Percentiles rank a stretch among this genome's conserved stretches.
Evolutionary conservation across 208 protist species (phyloP).

Genomic region (Trypanosoma mega): DNA sequence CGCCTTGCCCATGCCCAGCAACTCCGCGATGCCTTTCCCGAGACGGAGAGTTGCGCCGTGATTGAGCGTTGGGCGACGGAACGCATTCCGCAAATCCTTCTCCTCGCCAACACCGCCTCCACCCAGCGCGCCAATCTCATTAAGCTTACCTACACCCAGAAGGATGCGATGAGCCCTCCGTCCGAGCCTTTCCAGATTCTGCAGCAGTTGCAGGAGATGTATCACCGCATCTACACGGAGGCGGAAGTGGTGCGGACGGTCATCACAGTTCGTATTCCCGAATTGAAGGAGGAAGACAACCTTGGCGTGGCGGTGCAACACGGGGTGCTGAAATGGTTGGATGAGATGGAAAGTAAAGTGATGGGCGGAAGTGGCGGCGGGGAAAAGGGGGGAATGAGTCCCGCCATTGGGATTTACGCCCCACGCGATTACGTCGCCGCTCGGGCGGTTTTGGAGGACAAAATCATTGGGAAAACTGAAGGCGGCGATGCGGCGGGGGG

Average conservation of each 20-base stretch:
- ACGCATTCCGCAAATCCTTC: conserved; percentile 33
- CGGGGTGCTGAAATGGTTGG: conserved; percentile 58
- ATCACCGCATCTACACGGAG: conserved; percentile 35
- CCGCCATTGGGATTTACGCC: conserved; percentile 39
- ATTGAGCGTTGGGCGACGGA: conserved; percentile 52
- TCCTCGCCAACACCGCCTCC: conserved; percentile 21
- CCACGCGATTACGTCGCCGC: conserved; percentile 53
- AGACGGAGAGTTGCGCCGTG: conserved; percentile 39
- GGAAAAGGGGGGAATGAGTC: conserved; percentile 39
- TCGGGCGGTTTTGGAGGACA: conserved; percentile 64
- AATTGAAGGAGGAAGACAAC: conserved; percentile 88
- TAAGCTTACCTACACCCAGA: conserved; percentile 16
- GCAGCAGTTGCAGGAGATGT: conserved; percentile 45
- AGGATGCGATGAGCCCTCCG: conserved; percentile 28
- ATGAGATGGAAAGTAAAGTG: conserved; percentile 48
- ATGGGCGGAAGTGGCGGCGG: conserved; percentile 24
- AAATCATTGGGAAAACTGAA: conserved; percentile 49
- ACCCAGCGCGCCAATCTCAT: conserved; percentile 20
- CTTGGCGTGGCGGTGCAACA: conserved; percentile 82
- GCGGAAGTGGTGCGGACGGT: conserved; percentile 67
- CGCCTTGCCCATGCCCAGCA: conserved; percentile 47
- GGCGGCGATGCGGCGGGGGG: neutral
- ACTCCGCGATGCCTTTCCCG: conserved; percentile 62
- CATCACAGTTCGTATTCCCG: conserved; percentile 70
- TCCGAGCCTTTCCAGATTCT: conserved; percentile 34